Evolutionary conservation across 768 basidiomycete species (phyloP).

Genomic region (Scleroderma citrinum): DNA sequence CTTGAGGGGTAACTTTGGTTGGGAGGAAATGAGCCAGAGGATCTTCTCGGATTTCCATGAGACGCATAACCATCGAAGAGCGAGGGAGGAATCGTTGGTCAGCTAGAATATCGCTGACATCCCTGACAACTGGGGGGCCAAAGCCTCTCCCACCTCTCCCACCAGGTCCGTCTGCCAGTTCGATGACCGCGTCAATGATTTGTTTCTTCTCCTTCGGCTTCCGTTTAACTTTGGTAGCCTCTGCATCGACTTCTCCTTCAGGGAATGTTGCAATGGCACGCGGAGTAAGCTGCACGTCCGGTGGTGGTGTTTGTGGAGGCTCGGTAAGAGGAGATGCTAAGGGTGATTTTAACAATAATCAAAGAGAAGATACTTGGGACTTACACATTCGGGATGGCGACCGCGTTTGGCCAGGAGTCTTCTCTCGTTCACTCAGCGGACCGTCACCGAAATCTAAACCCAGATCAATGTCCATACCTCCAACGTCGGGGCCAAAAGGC

Average conservation of each 20-base stretch:
- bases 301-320: constrained; percentile 72
- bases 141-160: constrained; percentile 51
- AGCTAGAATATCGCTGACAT: constrained; percentile 66
- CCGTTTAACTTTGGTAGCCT: constrained; percentile 37
- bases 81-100: constrained; percentile 83
- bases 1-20: constrained; percentile 64
- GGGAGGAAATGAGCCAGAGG: constrained; percentile 84
- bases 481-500: constrained; percentile 45
- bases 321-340: constrained; percentile 74
- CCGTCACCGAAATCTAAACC: constrained; percentile 75
- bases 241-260: constrained; percentile 30
- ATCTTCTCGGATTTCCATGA: constrained; percentile 81
- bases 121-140: constrained; percentile 46
- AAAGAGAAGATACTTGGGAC: constrained; percentile 18
- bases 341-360: constrained; percentile 6
- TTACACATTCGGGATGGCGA: constrained; percentile 65
- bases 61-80: constrained; percentile 77
- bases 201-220: constrained; percentile 75
- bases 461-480: constrained; percentile 59
- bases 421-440: constrained; percentile 37
- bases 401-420: constrained; percentile 43
- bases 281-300: constrained; percentile 45
- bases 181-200: constrained; percentile 86
- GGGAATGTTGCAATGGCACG: constrained; percentile 37
- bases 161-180: constrained; percentile 63